Conservation (phyloP, 1,139 yeast genomes). For the Yarrowia galli region DNA sequence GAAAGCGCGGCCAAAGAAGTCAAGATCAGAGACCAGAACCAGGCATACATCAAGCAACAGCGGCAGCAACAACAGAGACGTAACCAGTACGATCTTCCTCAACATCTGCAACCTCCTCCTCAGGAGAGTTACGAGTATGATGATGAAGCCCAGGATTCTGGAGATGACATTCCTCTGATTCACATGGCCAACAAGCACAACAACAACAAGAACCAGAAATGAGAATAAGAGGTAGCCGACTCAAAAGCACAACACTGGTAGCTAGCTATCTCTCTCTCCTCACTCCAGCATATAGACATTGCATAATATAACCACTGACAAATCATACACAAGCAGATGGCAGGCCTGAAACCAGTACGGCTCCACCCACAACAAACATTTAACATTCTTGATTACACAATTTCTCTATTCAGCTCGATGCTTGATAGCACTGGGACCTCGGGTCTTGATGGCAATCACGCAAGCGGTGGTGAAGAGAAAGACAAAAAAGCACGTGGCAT, state of each 20-base stretch:
- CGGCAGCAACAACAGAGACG: slow-evolving; percentile 25
- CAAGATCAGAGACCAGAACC: slow-evolving; percentile 33
- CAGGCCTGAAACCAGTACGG: too few relatives aligned
- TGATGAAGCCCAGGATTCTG: slow-evolving; percentile 8
- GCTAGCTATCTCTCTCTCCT: not conserved
- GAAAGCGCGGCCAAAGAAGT: slow-evolving; percentile 17
- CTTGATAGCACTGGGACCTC: not conserved
- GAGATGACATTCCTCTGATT: slow-evolving; percentile 29
- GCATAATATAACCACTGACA: not conserved
- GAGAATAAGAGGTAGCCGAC: slow-evolving; percentile 2
- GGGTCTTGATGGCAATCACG: slow-evolving; percentile 19
- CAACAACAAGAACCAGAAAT: not conserved
- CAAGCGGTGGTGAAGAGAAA: slow-evolving; percentile 28
- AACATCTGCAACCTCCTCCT: slow-evolving; percentile 24
- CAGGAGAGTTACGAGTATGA: slow-evolving; percentile 1
- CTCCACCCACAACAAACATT: too few relatives aligned
- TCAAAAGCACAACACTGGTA: not conserved
- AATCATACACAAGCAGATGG: too few relatives aligned
- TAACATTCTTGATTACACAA: not conserved
- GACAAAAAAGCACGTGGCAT: slow-evolving; percentile 24
- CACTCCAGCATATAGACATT: slow-evolving; percentile 22
- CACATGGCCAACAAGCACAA: slow-evolving; percentile 8
- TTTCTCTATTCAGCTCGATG: slow-evolving; percentile 10
- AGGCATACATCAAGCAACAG: slow-evolving; percentile 35
- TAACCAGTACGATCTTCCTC: slow-evolving; percentile 18